A percentile compares a stretch with the other conserved stretches of the same genome.
These are phyloP conservation scores for Oidiodendron maius DNA, from an alignment of 495 filamentous ascomycete genomes.

Conservation along the genomic window DNA sequence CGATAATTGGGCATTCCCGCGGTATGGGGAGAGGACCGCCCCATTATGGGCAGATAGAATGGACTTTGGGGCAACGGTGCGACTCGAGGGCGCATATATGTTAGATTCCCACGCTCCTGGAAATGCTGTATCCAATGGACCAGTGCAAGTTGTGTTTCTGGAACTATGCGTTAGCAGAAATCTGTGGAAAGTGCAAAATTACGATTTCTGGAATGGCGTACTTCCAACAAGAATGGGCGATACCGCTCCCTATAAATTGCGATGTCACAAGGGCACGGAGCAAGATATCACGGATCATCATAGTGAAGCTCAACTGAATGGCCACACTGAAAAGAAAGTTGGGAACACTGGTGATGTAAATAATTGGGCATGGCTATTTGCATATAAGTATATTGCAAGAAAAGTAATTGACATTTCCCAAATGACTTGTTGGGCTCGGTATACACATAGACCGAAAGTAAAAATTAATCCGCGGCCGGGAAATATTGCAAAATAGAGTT, in stretches of 20 bases:
- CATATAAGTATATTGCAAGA: too few relatives aligned
- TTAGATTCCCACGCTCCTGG: constrained; percentile 55
- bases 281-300: too few relatives aligned
- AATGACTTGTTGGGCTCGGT: neutral
- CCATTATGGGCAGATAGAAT: constrained; percentile 35
- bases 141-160: constrained; percentile 15
- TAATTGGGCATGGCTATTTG: neutral
- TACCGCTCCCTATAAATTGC: neutral
- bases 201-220: neutral
- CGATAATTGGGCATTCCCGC: constrained; percentile 27
- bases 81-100: constrained; percentile 50
- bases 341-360: neutral
- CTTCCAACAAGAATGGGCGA: neutral
- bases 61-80: constrained; percentile 43
- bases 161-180: neutral
- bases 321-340: neutral
- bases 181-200: neutral
- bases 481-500: neutral
- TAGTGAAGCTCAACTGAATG: too few relatives aligned
- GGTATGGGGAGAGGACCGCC: constrained; percentile 24
- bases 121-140: constrained; percentile 35
- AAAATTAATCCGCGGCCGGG: neutral
- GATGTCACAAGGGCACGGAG: neutral
- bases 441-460: constrained; percentile 1
- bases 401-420: too few relatives aligned